These are phyloP conservation scores for Elsinoe batatas DNA, from an alignment of 2,329 filamentous ascomycete genomes.

Conservation along the genomic window DNA sequence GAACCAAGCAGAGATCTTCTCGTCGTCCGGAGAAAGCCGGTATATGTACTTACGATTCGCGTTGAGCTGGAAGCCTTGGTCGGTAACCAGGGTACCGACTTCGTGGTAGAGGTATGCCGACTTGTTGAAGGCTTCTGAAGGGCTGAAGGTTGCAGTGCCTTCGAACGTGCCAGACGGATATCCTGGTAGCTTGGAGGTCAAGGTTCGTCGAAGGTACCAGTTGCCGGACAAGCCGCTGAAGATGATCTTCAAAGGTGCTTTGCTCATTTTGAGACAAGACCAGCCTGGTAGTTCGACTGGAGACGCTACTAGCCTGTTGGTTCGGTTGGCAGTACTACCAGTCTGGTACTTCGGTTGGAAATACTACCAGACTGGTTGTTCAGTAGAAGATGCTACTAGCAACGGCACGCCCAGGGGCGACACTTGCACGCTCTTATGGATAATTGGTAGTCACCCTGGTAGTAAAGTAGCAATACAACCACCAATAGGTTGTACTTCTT, in stretches of 20 bases:
- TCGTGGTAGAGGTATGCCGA: constrained; percentile 27
- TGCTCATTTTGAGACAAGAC: not conserved
- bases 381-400: too few species aligned
- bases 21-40: constrained; percentile 54
- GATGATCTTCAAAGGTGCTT: constrained; percentile 19
- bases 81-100: constrained; percentile 27
- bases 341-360: too few species aligned
- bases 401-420: too few species aligned
- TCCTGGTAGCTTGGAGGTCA: constrained; percentile 25
- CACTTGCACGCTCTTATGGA: too few species aligned
- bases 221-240: constrained; percentile 26
- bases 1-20: constrained; percentile 65
- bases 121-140: constrained; percentile 19
- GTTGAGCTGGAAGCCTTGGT: constrained; percentile 39
- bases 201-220: constrained; percentile 25
- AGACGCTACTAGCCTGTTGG: too few species aligned
- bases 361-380: too few species aligned
- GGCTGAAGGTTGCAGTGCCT: constrained; percentile 27
- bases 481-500: too few species aligned
- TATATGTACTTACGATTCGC: constrained; percentile 63
- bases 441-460: too few species aligned
- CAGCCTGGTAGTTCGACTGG: not conserved
- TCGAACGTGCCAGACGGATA: constrained; percentile 29
- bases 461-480: too few species aligned
- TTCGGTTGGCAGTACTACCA: too few species aligned